Percentiles rank a stretch among this genome's conserved stretches.
phyloP scores from a whole-genome alignment of 2,329 filamentous ascomycete genomes.

The Aspergillus spinulosporus region DNA sequence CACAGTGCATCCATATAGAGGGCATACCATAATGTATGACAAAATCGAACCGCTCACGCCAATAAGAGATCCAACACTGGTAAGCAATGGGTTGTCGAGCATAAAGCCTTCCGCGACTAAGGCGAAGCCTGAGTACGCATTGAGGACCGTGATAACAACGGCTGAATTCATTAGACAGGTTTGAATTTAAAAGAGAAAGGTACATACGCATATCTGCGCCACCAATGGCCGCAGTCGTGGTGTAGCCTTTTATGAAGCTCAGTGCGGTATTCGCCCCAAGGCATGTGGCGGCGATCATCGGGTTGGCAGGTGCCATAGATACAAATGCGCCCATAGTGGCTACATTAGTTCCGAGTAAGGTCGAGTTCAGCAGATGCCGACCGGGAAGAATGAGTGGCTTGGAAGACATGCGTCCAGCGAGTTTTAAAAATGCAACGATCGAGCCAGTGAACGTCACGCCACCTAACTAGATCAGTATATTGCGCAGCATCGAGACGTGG shows the following conservation, averaged over 20 bases:
- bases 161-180: slow-evolving; percentile 45
- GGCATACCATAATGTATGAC: slow-evolving; percentile 68
- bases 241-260: slow-evolving; percentile 83
- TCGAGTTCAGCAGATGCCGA: slow-evolving; percentile 71
- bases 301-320: slow-evolving; percentile 76
- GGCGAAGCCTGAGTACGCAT: slow-evolving; percentile 88
- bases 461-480: slow-evolving; percentile 29
- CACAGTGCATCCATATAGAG: background rate
- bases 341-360: slow-evolving; percentile 71
- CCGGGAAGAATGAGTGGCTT: slow-evolving; percentile 71
- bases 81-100: slow-evolving; percentile 82
- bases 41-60: slow-evolving; percentile 86
- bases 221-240: slow-evolving; percentile 83
- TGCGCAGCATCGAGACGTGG: background rate
- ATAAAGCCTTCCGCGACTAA: slow-evolving; percentile 89
- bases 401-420: slow-evolving; percentile 79
- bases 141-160: slow-evolving; percentile 85
- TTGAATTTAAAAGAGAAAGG: background rate
- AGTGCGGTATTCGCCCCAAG: slow-evolving; percentile 73
- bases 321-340: slow-evolving; percentile 84
- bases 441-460: slow-evolving; percentile 91
- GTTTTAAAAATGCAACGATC: slow-evolving; percentile 84
- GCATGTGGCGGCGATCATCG: slow-evolving; percentile 74
- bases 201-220: slow-evolving; percentile 81
- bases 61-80: slow-evolving; percentile 81